Percentiles rank a stretch among this genome's conserved stretches.
phyloP scores from a whole-genome alignment of 2,329 filamentous ascomycete species.

The Penicillium sp. region DNA sequence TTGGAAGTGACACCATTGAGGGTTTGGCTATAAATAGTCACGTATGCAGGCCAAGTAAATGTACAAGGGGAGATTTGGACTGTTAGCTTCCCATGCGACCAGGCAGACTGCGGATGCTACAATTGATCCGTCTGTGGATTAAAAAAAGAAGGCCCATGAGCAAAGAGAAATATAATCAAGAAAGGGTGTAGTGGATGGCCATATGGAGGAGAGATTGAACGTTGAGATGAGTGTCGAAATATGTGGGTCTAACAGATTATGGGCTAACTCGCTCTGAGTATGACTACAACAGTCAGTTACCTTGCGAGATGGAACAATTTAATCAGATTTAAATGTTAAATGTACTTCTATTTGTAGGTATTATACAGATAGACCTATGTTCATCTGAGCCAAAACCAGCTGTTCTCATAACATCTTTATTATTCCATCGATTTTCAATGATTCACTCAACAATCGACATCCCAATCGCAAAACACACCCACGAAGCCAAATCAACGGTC shows the following conservation, averaged over 20 bases:
- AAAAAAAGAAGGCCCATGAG: neutral
- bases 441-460: neutral
- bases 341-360: neutral
- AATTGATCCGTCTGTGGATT: neutral
- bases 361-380: neutral
- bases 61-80: neutral
- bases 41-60: neutral
- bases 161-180: neutral
- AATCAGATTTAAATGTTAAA: no score
- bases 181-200: neutral
- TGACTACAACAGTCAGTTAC: neutral
- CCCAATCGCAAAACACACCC: neutral
- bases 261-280: neutral
- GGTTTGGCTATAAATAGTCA: neutral
- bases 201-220: neutral
- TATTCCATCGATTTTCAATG: neutral
- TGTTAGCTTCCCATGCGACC: neutral
- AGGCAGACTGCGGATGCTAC: neutral
- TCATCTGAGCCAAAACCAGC: neutral
- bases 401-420: neutral
- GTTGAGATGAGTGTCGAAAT: neutral
- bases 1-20: conserved; percentile 27
- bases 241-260: conserved; percentile 7
- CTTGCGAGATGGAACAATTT: no score
- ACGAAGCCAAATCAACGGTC: neutral